Evolutionary conservation across 257 asterid genomes (phyloP), one percentile per base, ranked within the genome.

Genomic region (Galeopsis tetrahit): DNA sequence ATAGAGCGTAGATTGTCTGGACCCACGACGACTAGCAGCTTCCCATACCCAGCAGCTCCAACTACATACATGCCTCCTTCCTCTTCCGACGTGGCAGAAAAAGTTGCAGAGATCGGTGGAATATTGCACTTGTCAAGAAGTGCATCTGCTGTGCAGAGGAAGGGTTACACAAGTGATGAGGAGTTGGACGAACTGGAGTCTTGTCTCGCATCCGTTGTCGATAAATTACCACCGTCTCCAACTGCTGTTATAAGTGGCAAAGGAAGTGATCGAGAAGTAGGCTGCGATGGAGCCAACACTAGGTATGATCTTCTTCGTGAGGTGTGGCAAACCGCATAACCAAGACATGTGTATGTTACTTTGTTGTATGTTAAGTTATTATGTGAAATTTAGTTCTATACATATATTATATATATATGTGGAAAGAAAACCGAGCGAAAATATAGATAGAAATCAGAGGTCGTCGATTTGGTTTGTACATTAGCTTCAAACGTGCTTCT

Each of bases 101-200:
- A 88, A 66, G 80, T 84, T 35, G 84, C 87, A 0, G 96, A 89
- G 78, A 87, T 80, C 0, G 82, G 87, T 13, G 80, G 82, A 62
- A 74, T 72, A 53, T 71, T 82, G 59, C 84, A 79, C 57, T 71
- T 88, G 33, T 85, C 85, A 10, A 56, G 87, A 76, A 89, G 88
- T 35, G 81, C 97, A 64, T 89, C 99, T 49, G 66, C 87, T 0
- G 82, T 88, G 65, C 97, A 85, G 84, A 87, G 94, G 75, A 95
- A 95, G 79, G 99, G 97, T 44, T 90, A 92, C 83, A 88, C 98
- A 32, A 92, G 98, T 11, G 98, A 92, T 3, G 99, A 91, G 71
- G 98, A 91, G 82, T 85, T 95, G 46, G 96, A 87, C 39, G 98
- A 90, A 71, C 77, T 92, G 57, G 94, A 92, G 78, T 80, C 84